Evolutionary conservation across 129 eudicot genomes (phyloP), one percentile per base, ranked within the genome.

Genomic region (Deinandra increscens): DNA sequence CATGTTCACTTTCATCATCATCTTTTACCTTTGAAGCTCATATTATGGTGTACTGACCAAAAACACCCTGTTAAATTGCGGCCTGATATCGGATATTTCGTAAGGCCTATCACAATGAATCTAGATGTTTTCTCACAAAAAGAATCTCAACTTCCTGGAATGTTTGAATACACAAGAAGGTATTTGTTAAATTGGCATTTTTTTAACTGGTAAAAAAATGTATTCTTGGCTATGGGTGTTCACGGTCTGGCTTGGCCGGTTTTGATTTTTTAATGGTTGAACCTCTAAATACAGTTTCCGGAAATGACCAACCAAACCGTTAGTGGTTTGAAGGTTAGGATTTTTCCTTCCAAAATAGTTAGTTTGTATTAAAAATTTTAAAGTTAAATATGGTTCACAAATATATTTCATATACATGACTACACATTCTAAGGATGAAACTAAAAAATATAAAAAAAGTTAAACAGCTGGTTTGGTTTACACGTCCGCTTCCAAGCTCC

Each of bases 1-100:
- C 95, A 92, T 73, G 98, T 89, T 81, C 88, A 80, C 53, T 92
- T 92, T 74, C 83, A 86, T 72, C 98, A 92, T 77, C 98, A 92
- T 83, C 90, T 92, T 38, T 85, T 92, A 78, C 98, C 98, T 34
- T 56, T 92, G 70, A 92, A 92, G 91, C 80, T 92, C 59, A 59
- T 74, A 31, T 74, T 92, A 55, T 79, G 83, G 80, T 84, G 95
- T 45, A 80, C 80, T 48, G 88, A 83, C 61, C 75, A 82, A 72
- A 86, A 80, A 70, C 78, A 82, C 69, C 81, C 75, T 46, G 95
- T 89, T 73, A 92, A 89, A 79, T 76, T 92, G 79, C 84, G 88
- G 65, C 96, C 98, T 29, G 96, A 92, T 75, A 86, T 92, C 45
- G 98, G 98, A 53, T 92, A 88, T 56, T 92, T 92, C 78, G 72